Base-by-base conservation (phyloP, 1,284 basidiomycete genomes). In the Tremellales sp. region DNA sequence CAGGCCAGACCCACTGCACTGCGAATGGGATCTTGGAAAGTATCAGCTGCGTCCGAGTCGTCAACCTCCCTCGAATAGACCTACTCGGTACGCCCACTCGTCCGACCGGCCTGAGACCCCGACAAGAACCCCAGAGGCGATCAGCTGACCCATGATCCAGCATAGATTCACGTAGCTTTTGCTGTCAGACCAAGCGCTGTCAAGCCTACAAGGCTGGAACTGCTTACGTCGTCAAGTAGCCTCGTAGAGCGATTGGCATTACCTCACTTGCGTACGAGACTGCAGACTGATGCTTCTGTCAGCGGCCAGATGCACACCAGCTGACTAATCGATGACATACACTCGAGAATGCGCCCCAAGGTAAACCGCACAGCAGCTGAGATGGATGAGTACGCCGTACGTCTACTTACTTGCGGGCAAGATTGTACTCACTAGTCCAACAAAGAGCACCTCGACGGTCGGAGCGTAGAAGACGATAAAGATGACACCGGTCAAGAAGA, bases 201-300 rank as follows among this genome's bases (percentile, higher is more conserved):
- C n/a, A n/a, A n/a, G n/a, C n/a, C n/a, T n/a, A n/a, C n/a, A n/a
- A n/a, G n/a, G n/a, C n/a, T n/a, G n/a, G n/a, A n/a, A n/a, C n/a
- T n/a, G n/a, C n/a, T n/a, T n/a, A n/a, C n/a, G n/a, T n/a, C n/a
- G n/a, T n/a, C n/a, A n/a, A n/a, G n/a, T n/a, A n/a, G n/a, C 58
- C 61, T 19, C 61, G 56, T 3, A 62, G 58, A 26, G 49, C 43
- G 19, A 57, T 43, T 7, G 51, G 51, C 17, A 48, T 53, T 26
- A 80, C 72, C 43, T 80, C 78, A 19, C 74, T 70, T 11, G 78
- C 78, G 56, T 78, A 80, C 2, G 76, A 69, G 19, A 70, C 72
- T 3, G 25, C 42, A 13, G 25, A 43, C 35, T n/a, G n/a, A n/a
- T n/a, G n/a, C n/a, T n/a, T n/a, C n/a, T n/a, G n/a, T n/a, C n/a